Base-by-base conservation (phyloP, 2,329 filamentous ascomycete species). In the Chrysoporthe deuterocubensis region DNA sequence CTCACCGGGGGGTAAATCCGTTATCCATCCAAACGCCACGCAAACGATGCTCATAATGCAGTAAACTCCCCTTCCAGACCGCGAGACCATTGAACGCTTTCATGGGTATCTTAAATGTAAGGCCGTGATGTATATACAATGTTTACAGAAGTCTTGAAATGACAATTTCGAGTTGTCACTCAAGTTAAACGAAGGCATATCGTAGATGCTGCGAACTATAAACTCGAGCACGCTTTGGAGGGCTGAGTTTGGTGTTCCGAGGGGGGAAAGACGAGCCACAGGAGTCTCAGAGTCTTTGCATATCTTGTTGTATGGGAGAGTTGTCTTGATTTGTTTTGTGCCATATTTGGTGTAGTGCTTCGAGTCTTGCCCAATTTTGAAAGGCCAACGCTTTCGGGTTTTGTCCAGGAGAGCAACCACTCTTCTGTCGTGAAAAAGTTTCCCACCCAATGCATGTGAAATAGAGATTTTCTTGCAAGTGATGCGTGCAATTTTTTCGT, bases 401-500 rank as follows among this genome's bases (percentile, higher is more conserved):
- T 21, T 16, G 54, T 57, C 54, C 34, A 37, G 11, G 13, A 34
- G 14, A 54, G 21, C 14, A 34, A 2, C 21, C 50, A 40, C 34
- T 40, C 40, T 16, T 54, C 50, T 54, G 50, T 21, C 50, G 26
- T 16, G 16, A 26, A 16, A 54, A 54, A 26, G 32, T 6, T 13
- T 18, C 16, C 34, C 18, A 40, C n/a, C 50, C 54, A 57, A 8
- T 11, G 54, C 54, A 57, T 16, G 6, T 14, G 34, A 40, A 40
- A 44, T 11, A 42, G 48, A 11, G 18, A 4, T 18, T 65, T 21
- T 18, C 48, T 54, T 67, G 56, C 42, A 60, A 44, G 26, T 34
- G 21, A 32, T 61, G 43, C 67, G 57, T 37, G 34, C 16, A 58
- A 5, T 58, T 42, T 40, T 58, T 58, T 34, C 54, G 54, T 43